Conservation (phyloP, 129 eudicot species). For the Arctium minus region DNA sequence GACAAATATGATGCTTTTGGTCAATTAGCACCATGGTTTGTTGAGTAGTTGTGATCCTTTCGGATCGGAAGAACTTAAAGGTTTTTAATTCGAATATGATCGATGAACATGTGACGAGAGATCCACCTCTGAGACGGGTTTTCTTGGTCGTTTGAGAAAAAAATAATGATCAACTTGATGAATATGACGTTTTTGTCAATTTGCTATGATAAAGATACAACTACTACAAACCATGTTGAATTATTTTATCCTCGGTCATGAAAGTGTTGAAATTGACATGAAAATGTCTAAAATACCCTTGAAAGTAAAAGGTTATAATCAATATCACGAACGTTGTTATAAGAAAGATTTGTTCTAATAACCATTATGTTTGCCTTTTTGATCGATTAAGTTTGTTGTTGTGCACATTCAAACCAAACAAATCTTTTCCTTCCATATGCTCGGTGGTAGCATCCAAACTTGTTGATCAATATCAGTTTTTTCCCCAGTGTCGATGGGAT, state of each 20-base stretch:
- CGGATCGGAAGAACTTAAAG: not conserved
- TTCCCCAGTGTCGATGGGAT: not conserved
- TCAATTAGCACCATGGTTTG: constrained; percentile 17
- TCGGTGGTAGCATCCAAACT: not conserved
- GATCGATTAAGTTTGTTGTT: not conserved
- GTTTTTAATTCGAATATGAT: not conserved
- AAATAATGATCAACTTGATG: not conserved
- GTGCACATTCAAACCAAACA: not conserved
- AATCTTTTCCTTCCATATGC: not conserved
- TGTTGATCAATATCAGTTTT: not conserved
- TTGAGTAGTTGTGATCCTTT: constrained; percentile 6
- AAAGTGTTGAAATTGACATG: not conserved
- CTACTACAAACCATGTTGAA: constrained; percentile 12
- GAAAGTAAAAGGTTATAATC: not conserved
- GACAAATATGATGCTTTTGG: constrained; percentile 26
- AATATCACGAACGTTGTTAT: not conserved
- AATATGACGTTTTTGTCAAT: not conserved
- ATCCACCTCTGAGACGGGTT: not conserved
- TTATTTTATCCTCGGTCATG: constrained; percentile 1
- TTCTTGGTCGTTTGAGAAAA: not conserved
- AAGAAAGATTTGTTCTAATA: not conserved
- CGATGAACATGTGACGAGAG: not conserved
- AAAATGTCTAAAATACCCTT: not conserved
- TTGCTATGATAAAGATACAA: constrained; percentile 3
- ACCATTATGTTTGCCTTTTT: not conserved